Percentiles rank a stretch among this genome's conserved stretches.
Evolutionary conservation across 2,329 filamentous ascomycete genomes (phyloP).

Genomic region (Pseudogymnoascus sp.): DNA sequence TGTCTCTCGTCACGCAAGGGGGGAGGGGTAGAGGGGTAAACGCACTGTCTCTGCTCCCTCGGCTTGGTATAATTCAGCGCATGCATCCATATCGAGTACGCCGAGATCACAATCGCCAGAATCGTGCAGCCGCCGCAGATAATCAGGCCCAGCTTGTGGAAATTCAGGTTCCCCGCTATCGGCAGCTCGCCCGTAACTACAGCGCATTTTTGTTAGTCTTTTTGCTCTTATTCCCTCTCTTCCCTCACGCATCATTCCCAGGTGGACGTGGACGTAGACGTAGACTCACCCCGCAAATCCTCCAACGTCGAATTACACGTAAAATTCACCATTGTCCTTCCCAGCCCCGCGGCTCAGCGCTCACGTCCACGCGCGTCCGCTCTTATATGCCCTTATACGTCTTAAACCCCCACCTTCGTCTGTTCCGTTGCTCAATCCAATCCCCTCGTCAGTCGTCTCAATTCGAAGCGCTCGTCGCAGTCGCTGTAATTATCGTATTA

Average conservation of each 20-base stretch:
- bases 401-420: neutral
- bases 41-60: slow-evolving; percentile 50
- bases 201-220: slow-evolving; percentile 17
- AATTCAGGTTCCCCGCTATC: slow-evolving; percentile 43
- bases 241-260: neutral
- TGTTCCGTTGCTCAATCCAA: neutral
- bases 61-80: slow-evolving; percentile 54
- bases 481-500: neutral
- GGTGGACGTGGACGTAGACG: neutral
- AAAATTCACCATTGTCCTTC: neutral
- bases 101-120: slow-evolving; percentile 44
- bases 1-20: neutral
- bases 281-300: slow-evolving; percentile 30
- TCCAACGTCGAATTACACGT: slow-evolving; percentile 31
- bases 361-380: neutral
- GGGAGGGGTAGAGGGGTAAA: neutral
- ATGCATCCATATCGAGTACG: slow-evolving; percentile 53
- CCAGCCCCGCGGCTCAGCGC: neutral
- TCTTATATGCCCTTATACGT: neutral
- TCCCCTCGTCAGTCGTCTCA: neutral
- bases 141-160: slow-evolving; percentile 48
- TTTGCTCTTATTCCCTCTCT: no score
- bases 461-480: neutral
- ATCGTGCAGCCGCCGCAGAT: slow-evolving; percentile 42
- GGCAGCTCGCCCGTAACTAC: slow-evolving; percentile 35